phyloP scores from a whole-genome alignment of 2,329 filamentous ascomycete species.

The Aspergillus sojae region DNA sequence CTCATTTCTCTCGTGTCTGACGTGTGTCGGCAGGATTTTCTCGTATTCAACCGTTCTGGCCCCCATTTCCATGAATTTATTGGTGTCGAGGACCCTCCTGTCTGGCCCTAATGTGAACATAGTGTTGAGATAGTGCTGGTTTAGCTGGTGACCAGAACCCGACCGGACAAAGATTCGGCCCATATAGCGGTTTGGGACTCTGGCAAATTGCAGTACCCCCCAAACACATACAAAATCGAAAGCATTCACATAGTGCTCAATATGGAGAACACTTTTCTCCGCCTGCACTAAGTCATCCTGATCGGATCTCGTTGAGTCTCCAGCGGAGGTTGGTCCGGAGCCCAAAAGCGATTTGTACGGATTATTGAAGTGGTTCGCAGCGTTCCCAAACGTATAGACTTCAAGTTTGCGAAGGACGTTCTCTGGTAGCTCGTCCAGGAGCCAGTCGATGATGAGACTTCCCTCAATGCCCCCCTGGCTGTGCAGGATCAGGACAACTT shows the following conservation, averaged over 20 bases:
- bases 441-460: constrained; percentile 73
- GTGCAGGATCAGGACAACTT: constrained; percentile 74
- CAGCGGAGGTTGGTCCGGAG: constrained; percentile 21
- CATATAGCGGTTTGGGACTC: constrained; percentile 51
- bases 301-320: background rate
- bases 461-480: constrained; percentile 78
- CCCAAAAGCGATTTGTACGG: constrained; percentile 57
- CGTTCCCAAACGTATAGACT: constrained; percentile 75
- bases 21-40: constrained; percentile 6
- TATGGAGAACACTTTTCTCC: constrained; percentile 61
- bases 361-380: constrained; percentile 81
- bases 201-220: constrained; percentile 71
- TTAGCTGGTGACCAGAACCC: constrained; percentile 46
- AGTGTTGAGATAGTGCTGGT: constrained; percentile 48
- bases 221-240: constrained; percentile 74
- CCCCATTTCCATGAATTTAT: constrained; percentile 39
- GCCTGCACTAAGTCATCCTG: background rate
- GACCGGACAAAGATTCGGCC: constrained; percentile 52
- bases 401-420: constrained; percentile 70
- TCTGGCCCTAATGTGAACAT: constrained; percentile 44
- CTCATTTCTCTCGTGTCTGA: background rate
- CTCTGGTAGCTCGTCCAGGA: constrained; percentile 70
- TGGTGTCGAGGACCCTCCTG: constrained; percentile 30
- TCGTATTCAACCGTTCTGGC: constrained; percentile 18
- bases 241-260: constrained; percentile 79